Evolutionary conservation across 345 rosid species (phyloP).

Genomic region (Tarenaya hassleriana): DNA sequence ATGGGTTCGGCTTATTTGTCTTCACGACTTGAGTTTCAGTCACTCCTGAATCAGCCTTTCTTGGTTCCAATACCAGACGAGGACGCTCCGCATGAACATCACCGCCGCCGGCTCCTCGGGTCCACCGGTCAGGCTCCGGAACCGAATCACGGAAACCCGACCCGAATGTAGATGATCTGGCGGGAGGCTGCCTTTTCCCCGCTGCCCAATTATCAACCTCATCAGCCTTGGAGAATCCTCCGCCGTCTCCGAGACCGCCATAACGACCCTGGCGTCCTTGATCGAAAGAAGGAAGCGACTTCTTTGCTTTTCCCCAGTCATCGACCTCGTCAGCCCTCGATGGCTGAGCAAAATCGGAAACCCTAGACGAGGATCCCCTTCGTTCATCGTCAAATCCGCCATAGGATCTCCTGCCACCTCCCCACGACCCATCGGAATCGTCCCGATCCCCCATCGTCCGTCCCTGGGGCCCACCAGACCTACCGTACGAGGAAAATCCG

Average conservation of each 20-base stretch:
- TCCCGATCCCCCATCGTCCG: slow-evolving; percentile 42
- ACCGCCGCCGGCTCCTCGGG: slow-evolving; percentile 44
- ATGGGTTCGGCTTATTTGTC: slow-evolving; percentile 65
- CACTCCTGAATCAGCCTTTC: slow-evolving; percentile 38
- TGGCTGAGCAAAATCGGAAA: slow-evolving; percentile 64
- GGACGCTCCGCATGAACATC: slow-evolving; percentile 55
- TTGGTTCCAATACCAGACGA: slow-evolving; percentile 59
- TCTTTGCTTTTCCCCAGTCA: slow-evolving; percentile 80
- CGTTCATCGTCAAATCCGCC: slow-evolving; percentile 86
- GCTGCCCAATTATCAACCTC: slow-evolving; percentile 71
- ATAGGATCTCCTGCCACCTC: slow-evolving; percentile 50
- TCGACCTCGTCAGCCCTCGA: slow-evolving; percentile 93
- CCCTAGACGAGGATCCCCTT: slow-evolving; percentile 65
- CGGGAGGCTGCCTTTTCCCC: slow-evolving; percentile 45
- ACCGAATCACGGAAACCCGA: slow-evolving; percentile 57
- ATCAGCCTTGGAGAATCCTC: slow-evolving; percentile 71
- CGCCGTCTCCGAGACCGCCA: slow-evolving; percentile 44
- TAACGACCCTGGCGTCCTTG: slow-evolving; percentile 54
- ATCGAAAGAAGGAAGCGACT: slow-evolving; percentile 45
- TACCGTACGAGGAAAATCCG: slow-evolving; percentile 59
- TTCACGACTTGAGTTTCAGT: slow-evolving; percentile 37
- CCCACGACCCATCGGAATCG: slow-evolving; percentile 50
- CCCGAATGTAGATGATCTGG: slow-evolving; percentile 55
- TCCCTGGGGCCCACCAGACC: slow-evolving; percentile 33
- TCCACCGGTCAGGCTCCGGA: slow-evolving; percentile 60